Evolutionary conservation across 257 asterid genomes (phyloP).

Genomic region (Ehretia macrophylla): DNA sequence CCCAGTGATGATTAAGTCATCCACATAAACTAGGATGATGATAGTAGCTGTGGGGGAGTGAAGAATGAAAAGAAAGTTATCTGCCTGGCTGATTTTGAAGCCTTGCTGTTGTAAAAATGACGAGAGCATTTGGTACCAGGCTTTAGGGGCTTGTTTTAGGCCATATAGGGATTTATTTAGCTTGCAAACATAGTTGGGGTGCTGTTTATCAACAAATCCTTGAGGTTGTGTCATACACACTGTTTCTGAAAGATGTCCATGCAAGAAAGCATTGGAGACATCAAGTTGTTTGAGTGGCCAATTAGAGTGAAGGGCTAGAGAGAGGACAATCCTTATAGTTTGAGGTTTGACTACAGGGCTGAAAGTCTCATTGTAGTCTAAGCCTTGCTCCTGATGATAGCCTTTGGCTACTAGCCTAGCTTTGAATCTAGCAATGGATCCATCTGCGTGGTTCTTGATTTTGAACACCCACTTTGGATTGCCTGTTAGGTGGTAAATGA

Average conservation of each 20-base stretch:
- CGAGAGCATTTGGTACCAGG: not conserved
- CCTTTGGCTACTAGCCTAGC: not conserved
- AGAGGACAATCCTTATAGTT: not conserved
- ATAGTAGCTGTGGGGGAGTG: too few species aligned
- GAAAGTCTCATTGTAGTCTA: not conserved
- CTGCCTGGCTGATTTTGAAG: not conserved
- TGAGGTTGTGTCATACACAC: not conserved
- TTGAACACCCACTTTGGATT: not conserved
- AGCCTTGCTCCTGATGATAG: not conserved
- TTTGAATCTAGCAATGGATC: too few species aligned
- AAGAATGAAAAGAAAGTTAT: not conserved
- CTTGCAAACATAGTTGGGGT: not conserved
- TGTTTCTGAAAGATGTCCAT: not conserved
- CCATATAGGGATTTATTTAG: not conserved
- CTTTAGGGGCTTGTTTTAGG: not conserved
- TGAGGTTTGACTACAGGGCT: constrained; percentile 3
- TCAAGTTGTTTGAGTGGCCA: not conserved
- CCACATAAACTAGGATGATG: too few species aligned
- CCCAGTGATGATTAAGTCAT: too few species aligned
- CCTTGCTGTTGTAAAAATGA: not conserved
- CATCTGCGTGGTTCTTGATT: too few species aligned
- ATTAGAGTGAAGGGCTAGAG: not conserved
- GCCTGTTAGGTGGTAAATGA: not conserved
- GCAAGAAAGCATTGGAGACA: constrained; percentile 5
- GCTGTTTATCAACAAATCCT: not conserved